phyloP scores from a whole-genome alignment of 495 filamentous ascomycete genomes.

The Aeminium ludgeri region DNA sequence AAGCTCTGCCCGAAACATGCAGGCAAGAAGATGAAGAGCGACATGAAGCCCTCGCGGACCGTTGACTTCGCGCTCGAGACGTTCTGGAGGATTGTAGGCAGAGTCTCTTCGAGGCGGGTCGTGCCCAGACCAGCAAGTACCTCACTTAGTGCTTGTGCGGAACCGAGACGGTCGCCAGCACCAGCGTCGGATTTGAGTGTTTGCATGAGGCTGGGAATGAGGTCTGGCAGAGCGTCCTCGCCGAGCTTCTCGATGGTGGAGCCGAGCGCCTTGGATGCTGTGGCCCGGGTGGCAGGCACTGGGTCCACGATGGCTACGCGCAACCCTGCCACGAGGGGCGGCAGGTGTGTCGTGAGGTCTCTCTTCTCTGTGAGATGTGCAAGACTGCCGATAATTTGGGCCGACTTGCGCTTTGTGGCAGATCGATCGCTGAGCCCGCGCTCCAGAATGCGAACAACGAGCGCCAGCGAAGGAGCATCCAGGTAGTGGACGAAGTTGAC shows the following conservation, averaged over 20 bases:
- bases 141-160: slow-evolving; percentile 90
- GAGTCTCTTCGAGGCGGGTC: slow-evolving; percentile 76
- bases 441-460: slow-evolving; percentile 89
- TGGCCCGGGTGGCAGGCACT: slow-evolving; percentile 90
- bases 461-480: slow-evolving; percentile 82
- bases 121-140: slow-evolving; percentile 91
- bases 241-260: slow-evolving; percentile 93
- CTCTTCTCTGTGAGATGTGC: slow-evolving; percentile 94
- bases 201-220: slow-evolving; percentile 92
- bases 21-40: slow-evolving; percentile 94
- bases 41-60: slow-evolving; percentile 97
- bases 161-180: slow-evolving; percentile 86
- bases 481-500: slow-evolving; percentile 91
- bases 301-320: slow-evolving; percentile 83
- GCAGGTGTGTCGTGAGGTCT: slow-evolving; percentile 79
- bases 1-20: slow-evolving; percentile 99
- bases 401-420: slow-evolving; percentile 82
- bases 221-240: slow-evolving; percentile 89
- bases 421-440: slow-evolving; percentile 81
- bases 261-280: slow-evolving; percentile 86
- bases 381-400: slow-evolving; percentile 92
- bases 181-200: slow-evolving; percentile 95
- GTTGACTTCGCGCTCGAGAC: slow-evolving; percentile 77
- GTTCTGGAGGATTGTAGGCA: slow-evolving; percentile 93
- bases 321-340: slow-evolving; percentile 79